phyloP scores from a whole-genome alignment of 805 yeast species.

The Lachancea lanzarotensis region DNA sequence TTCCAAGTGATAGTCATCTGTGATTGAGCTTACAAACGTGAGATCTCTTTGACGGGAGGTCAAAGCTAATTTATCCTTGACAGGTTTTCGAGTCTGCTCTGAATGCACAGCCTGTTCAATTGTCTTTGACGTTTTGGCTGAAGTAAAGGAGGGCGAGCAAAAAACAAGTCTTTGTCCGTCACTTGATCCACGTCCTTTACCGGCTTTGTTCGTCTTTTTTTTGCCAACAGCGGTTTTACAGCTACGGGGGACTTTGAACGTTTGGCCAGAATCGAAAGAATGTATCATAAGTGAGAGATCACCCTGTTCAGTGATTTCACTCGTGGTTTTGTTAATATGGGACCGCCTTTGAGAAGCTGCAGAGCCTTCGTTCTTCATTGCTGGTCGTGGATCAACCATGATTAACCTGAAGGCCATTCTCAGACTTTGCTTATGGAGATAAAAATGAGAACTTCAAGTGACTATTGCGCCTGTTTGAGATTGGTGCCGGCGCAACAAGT shows the following conservation, averaged over 20 bases:
- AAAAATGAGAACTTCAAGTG: background rate
- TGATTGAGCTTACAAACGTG: slow-evolving; percentile 4
- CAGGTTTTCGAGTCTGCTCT: background rate
- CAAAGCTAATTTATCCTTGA: background rate
- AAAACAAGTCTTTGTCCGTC: background rate
- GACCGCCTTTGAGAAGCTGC: background rate
- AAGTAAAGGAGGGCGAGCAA: background rate
- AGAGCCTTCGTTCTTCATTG: slow-evolving; percentile 3
- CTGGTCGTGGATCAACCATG: slow-evolving; percentile 13
- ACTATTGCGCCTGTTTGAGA: too few relatives aligned
- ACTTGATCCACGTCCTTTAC: background rate
- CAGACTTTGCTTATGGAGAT: background rate
- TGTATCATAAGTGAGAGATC: slow-evolving; percentile 4
- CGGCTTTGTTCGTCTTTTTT: background rate
- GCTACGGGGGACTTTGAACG: background rate
- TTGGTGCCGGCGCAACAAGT: too few relatives aligned
- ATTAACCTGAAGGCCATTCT: slow-evolving; percentile 10
- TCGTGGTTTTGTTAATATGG: background rate
- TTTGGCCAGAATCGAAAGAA: background rate
- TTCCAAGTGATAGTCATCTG: slow-evolving; percentile 3
- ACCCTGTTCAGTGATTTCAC: background rate
- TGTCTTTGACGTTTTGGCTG: background rate
- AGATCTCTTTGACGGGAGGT: background rate
- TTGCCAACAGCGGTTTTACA: background rate
- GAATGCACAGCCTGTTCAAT: background rate